phyloP scores from a whole-genome alignment of 176 grass and related monocot genomes.

The Microstegium vimineum region DNA sequence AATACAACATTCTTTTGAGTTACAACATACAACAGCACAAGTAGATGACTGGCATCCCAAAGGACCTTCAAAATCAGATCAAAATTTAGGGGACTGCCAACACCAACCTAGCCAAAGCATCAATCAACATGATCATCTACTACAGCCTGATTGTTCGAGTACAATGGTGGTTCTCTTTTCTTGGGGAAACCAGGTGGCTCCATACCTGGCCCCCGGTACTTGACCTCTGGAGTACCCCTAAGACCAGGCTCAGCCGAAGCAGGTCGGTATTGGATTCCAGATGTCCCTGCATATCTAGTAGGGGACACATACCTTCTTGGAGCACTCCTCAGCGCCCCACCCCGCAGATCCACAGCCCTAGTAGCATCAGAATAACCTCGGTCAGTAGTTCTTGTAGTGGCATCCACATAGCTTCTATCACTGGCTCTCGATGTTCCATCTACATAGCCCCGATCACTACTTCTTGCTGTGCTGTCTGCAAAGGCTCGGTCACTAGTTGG shows the following conservation, averaged over 20 bases:
- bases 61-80: constrained; percentile 31
- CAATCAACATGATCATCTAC: constrained; percentile 77
- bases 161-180: constrained; percentile 70
- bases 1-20: constrained; percentile 34
- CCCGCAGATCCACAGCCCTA: constrained; percentile 40
- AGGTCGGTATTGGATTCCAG: constrained; percentile 58
- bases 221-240: constrained; percentile 62
- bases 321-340: constrained; percentile 48
- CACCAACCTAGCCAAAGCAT: constrained; percentile 27
- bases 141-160: constrained; percentile 54
- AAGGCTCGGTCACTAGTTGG: constrained; percentile 47
- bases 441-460: constrained; percentile 50
- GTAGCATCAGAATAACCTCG: constrained; percentile 46
- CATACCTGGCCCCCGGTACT: constrained; percentile 74
- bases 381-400: constrained; percentile 44
- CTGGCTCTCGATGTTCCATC: constrained; percentile 43
- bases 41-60: neutral
- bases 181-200: constrained; percentile 78
- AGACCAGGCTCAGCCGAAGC: constrained; percentile 45
- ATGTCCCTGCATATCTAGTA: constrained; percentile 54
- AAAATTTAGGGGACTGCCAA: constrained; percentile 39
- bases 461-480: constrained; percentile 45
- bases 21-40: constrained; percentile 43
- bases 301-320: constrained; percentile 82
- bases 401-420: constrained; percentile 57